Base-by-base conservation (phyloP, 2,329 filamentous ascomycete species). In the Nigrospora oryzae region DNA sequence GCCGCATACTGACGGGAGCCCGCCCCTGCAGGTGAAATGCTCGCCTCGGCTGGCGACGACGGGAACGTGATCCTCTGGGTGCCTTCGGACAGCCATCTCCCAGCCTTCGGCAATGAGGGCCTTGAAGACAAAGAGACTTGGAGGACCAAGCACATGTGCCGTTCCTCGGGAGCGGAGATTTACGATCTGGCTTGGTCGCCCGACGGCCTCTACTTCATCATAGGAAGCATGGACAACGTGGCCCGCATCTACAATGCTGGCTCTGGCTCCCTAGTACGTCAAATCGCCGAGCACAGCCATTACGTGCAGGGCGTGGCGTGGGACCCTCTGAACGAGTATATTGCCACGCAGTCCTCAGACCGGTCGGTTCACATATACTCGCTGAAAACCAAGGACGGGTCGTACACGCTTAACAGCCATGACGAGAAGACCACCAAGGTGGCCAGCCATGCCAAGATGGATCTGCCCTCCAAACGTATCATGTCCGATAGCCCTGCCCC, bases 141-240 rank as follows among this genome's bases (percentile, higher is more conserved):
- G 93, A 78, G 91, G 50, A 86, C 91, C 50, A 97, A 95, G 69
- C 89, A 95, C 63, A 97, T 97, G 93, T 97, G 90, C 66, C 82
- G 93, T 50, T 95, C 90, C 38, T 88, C 86, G 50, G 91, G 90
- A 33, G 89, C 90, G 11, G 93, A 98, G 64, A 97, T 98, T 54
- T 98, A 98, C 67, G 93, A 98, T 65, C 71, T 98, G 46, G 93
- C 93, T 42, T 98, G 93, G 94, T 97, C 93, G 40, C 94, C 94
- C n/a, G 93, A 98, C 64, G 89, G 87, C 35, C 73, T 83, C 35
- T 93, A 94, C 69, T 95, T 98, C 70, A 96, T 98, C 56, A 96
- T 94, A 19, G 93, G 93, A 35, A 97, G 93, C 68, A 97, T 98
- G 90, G 93, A 98, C 69, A 98, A 98, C 63, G 84, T 97, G 62